These are phyloP conservation scores for Tylopilus plumbeoviolaceoides DNA, from an alignment of 768 basidiomycete genomes.

Conservation along the genomic window DNA sequence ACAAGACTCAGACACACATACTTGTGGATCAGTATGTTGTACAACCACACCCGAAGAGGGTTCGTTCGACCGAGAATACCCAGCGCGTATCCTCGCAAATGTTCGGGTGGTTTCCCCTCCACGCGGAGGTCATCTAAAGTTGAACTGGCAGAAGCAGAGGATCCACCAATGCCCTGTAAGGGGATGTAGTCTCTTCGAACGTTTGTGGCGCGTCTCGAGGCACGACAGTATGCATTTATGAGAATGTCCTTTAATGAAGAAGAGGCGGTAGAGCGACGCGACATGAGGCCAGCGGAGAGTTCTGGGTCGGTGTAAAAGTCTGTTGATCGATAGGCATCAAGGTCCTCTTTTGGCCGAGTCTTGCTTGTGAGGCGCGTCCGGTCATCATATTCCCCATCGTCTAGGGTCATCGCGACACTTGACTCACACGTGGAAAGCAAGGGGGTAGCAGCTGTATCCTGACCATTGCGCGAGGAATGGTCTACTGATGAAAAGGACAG, in stretches of 20 bases:
- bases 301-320: conserved; percentile 42
- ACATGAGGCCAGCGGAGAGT: conserved; percentile 37
- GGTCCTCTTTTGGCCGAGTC: conserved; percentile 30
- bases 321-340: conserved; percentile 19
- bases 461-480: not conserved
- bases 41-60: conserved; percentile 57
- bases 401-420: not conserved
- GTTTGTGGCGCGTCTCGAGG: conserved; percentile 77
- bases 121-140: no score
- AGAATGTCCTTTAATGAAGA: no score
- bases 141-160: conserved; percentile 5
- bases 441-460: conserved; percentile 34
- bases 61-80: conserved; percentile 71
- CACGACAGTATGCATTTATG: conserved; percentile 54
- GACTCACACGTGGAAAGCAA: conserved; percentile 33
- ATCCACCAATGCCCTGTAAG: conserved; percentile 46
- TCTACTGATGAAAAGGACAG: conserved; percentile 27
- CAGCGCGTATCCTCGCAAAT: conserved; percentile 74
- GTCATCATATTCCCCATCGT: conserved; percentile 43
- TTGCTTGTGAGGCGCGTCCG: conserved; percentile 54
- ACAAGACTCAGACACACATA: no score
- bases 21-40: conserved; percentile 66
- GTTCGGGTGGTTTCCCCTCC: conserved; percentile 30
- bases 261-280: conserved; percentile 3
- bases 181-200: conserved; percentile 57